A percentile compares a stretch with the other conserved stretches of the same genome.
Evolutionary conservation across 495 filamentous ascomycete genomes (phyloP).

Genomic region (Viridothelium virens): DNA sequence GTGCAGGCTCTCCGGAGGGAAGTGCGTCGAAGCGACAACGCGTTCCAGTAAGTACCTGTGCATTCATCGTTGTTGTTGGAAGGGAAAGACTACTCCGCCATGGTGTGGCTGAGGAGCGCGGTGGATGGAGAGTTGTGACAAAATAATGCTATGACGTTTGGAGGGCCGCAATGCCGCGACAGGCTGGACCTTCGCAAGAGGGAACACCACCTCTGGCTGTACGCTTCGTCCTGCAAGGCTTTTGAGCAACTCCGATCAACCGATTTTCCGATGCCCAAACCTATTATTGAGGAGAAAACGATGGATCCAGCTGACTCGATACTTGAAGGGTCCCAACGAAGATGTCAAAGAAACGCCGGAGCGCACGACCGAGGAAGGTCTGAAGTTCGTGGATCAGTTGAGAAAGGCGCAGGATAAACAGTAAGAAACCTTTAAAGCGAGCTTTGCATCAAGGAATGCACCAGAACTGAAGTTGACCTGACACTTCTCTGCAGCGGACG

Average conservation of each 20-base stretch:
- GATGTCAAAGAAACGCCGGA: conserved; percentile 44
- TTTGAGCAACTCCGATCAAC: not conserved
- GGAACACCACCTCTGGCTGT: conserved; percentile 21
- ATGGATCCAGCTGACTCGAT: not conserved
- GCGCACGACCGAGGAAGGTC: conserved; percentile 59
- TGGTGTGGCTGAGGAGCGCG: not conserved
- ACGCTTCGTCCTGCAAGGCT: not conserved
- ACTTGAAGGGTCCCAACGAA: conserved; percentile 17
- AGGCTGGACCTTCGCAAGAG: conserved; percentile 20
- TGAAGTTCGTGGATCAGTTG: conserved; percentile 57
- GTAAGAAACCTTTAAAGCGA: conserved; percentile 40
- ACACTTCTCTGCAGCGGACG: conserved; percentile 46
- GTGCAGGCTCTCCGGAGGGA: conserved; percentile 42
- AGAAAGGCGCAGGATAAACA: conserved; percentile 62
- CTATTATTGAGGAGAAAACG: not conserved
- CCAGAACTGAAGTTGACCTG: conserved; percentile 16
- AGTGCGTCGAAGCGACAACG: conserved; percentile 57
- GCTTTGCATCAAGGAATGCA: conserved; percentile 2
- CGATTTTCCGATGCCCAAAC: not conserved
- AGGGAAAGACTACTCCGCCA: not conserved
- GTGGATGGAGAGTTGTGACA: conserved; percentile 11
- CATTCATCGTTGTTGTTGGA: conserved; percentile 9
- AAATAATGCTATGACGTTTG: conserved; percentile 14
- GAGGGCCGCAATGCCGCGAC: conserved; percentile 9
- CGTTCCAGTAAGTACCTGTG: conserved; percentile 43